These are phyloP conservation scores for Rubia tinctorum DNA, from an alignment of 305 asterid genomes.

Conservation along the genomic window DNA sequence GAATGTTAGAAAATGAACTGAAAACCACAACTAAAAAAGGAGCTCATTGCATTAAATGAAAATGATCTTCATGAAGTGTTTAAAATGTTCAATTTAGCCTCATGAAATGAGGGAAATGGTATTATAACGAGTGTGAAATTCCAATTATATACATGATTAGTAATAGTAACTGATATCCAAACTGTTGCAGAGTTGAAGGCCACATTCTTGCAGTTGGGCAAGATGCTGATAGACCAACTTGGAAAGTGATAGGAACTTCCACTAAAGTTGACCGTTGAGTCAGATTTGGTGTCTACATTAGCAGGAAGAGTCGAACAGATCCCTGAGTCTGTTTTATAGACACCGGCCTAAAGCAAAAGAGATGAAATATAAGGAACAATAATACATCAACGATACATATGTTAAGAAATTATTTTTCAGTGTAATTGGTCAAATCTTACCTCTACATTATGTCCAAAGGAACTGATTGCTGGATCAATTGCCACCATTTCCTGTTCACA, in stretches of 20 bases:
- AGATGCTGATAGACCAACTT: constrained; percentile 97
- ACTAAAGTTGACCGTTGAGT: constrained; percentile 61
- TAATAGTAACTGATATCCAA: constrained; percentile 13
- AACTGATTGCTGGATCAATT: constrained; percentile 71
- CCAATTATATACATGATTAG: background rate
- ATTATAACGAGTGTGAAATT: background rate
- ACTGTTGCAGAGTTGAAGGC: constrained; percentile 89
- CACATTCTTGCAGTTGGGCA: constrained; percentile 92
- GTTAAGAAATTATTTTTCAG: background rate
- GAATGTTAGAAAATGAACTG: too few relatives aligned
- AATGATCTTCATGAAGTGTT: too few relatives aligned
- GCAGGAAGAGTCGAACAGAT: constrained; percentile 90
- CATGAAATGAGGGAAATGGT: background rate
- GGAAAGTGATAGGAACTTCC: constrained; percentile 81
- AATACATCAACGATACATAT: too few relatives aligned
- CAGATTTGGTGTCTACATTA: constrained; percentile 59
- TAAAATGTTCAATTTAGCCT: too few relatives aligned
- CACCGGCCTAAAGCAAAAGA: constrained; percentile 51
- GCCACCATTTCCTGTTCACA: too few relatives aligned
- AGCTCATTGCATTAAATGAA: too few relatives aligned
- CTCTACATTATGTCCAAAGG: constrained; percentile 76
- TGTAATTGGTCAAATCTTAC: constrained; percentile 26
- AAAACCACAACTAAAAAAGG: too few relatives aligned
- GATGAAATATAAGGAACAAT: constrained; percentile 7
- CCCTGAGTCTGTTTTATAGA: constrained; percentile 70